Percentiles rank a stretch among this genome's conserved stretches.
Evolutionary conservation across 225 moss, liverwort and hornwort species (phyloP).

Genomic region (Thuidium tamariscinum): DNA sequence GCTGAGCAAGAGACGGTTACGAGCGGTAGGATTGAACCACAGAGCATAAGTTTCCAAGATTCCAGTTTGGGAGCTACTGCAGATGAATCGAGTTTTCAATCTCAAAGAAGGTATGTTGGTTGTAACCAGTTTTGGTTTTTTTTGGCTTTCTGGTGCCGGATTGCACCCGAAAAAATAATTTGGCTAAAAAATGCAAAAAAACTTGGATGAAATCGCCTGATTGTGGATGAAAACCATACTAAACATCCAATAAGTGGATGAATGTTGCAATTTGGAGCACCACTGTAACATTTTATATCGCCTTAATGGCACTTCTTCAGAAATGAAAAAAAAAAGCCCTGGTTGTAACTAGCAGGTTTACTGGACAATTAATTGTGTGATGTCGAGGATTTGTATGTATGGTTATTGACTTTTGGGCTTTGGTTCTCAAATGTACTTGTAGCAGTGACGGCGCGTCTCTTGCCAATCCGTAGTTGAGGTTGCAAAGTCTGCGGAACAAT

Average conservation of each 20-base stretch:
- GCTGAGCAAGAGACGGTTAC: constrained; percentile 15
- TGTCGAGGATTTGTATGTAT: neutral
- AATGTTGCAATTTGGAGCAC: no score
- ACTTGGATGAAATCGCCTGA: no score
- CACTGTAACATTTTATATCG: no score
- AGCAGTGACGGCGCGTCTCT: neutral
- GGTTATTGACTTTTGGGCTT: neutral
- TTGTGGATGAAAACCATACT: no score
- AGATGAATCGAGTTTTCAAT: constrained; percentile 4
- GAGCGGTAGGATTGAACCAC: constrained; percentile 8
- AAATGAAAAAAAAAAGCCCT: no score
- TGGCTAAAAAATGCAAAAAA: no score
- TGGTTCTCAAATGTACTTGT: neutral
- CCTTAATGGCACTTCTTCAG: no score
- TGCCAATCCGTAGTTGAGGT: neutral
- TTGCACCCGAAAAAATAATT: no score
- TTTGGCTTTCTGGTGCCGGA: no score
- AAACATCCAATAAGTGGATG: no score
- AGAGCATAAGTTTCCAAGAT: constrained; percentile 5
- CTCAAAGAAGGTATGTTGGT: constrained; percentile 26
- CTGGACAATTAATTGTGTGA: neutral
- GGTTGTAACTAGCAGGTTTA: neutral
- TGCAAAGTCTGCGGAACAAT: neutral
- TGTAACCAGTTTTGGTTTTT: no score
- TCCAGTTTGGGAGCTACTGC: neutral